These are phyloP conservation scores for Pleurotus citrinopileatus DNA, from an alignment of 768 basidiomycete genomes.

Conservation along the genomic window DNA sequence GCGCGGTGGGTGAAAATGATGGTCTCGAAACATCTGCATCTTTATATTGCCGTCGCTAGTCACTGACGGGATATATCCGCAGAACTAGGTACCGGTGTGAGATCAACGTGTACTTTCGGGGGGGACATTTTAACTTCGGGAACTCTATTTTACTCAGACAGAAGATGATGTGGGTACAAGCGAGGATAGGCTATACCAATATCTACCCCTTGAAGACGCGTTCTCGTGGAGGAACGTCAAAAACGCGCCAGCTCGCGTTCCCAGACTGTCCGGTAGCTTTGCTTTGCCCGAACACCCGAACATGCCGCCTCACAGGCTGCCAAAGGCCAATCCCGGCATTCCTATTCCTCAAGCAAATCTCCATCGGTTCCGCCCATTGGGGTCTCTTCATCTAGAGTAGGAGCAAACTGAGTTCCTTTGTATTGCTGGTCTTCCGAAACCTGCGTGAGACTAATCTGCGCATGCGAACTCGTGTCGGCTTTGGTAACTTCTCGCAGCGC, in stretches of 20 bases:
- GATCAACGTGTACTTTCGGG: too few species aligned
- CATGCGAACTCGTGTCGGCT: conserved; percentile 91
- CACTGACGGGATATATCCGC: background rate
- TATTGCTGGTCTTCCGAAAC: conserved; percentile 83
- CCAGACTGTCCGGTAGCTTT: background rate
- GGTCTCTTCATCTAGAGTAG: conserved; percentile 23
- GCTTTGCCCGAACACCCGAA: conserved; percentile 2
- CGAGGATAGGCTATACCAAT: background rate
- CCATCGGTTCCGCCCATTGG: conserved; percentile 18
- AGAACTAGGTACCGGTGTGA: background rate
- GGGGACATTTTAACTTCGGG: too few species aligned
- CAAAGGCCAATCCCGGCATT: background rate
- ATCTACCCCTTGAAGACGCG: background rate
- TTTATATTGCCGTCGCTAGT: conserved; percentile 3
- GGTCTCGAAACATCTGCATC: background rate
- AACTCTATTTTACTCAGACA: conserved; percentile 9
- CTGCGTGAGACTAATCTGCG: conserved; percentile 77
- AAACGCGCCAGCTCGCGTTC: background rate
- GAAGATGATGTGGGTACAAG: conserved; percentile 4
- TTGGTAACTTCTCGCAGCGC: conserved; percentile 93
- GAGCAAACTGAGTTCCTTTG: conserved; percentile 53
- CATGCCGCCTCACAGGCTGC: background rate
- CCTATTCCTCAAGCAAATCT: conserved; percentile 15
- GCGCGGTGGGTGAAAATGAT: conserved; percentile 3
- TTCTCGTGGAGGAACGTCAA: background rate